Evolutionary conservation across 2,329 filamentous ascomycete genomes (phyloP), one percentile per base, ranked within the genome.

Genomic region (Pseudopyricularia cyperi): DNA sequence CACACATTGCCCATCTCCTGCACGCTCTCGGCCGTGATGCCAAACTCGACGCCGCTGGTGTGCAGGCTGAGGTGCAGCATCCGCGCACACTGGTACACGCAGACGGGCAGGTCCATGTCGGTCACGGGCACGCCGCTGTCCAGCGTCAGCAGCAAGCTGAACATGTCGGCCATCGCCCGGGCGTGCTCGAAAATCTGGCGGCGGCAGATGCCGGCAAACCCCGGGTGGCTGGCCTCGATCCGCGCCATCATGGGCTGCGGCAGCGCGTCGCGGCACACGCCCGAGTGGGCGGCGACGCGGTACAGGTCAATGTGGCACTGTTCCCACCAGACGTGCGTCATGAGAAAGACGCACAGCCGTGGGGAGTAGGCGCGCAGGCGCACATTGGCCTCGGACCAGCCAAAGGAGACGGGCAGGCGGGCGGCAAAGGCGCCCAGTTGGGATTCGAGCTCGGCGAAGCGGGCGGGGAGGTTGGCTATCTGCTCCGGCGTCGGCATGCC

Each of bases 241-340:
- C 67, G 68, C 50, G 67, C 68, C 9, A 78, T 63, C 12, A 66
- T 65, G 0, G 66, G 60, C 7, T 66, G 66, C 2, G 75, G 68
- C 0, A 79, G 63, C 0, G 75, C 72, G 35, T 79, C 76, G 19
- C 73, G 71, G 14, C 19, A 44, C 33, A 79, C 66, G 0, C 75
- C 75, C 0, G 67, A 66, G 7, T 80, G 65, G 2, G 71, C 74
- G 8, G 49, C 49, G 7, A 79, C 66, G 1, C 76, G 73, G 55
- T 77, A 79, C 3, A 80, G 65, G 57, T 80, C 76, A 56, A 75
- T 75, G 57, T 79, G 71, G 53, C 76, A 80, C 55, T 79, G 76
- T 28, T 74, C 68, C 75, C 75, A 79, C 74, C 73, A 77, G 8
- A 80, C 67, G 55, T 80, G 76, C 9, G 79, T 79, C 75, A 79